Conservation (phyloP, 2,329 filamentous ascomycete genomes). For the Helicocarpus griseus region DNA sequence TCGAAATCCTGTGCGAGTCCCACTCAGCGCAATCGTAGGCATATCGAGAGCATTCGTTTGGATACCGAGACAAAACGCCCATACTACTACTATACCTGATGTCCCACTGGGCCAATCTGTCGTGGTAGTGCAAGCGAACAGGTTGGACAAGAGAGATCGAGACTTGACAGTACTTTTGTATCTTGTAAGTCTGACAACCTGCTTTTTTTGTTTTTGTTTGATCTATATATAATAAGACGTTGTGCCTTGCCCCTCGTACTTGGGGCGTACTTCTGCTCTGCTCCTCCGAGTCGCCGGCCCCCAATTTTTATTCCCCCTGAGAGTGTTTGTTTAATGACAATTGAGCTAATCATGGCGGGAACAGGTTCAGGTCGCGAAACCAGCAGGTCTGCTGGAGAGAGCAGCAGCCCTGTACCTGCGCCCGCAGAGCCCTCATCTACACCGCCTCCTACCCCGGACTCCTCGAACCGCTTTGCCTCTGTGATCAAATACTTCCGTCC, state of each 20-base stretch:
- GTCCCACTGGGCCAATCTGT: background rate
- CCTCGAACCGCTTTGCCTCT: constrained; percentile 11
- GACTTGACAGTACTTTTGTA: background rate
- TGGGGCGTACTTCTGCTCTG: background rate
- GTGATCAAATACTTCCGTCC: constrained; percentile 14
- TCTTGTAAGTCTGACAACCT: background rate
- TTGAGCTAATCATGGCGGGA: background rate
- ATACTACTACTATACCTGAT: background rate
- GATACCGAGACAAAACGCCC: no score
- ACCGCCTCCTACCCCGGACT: constrained; percentile 2
- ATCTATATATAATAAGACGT: constrained; percentile 2
- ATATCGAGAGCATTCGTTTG: no score
- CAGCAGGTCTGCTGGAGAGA: background rate
- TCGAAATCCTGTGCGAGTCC: background rate
- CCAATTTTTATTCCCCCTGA: background rate
- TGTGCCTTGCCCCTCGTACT: no score
- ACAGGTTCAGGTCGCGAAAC: constrained; percentile 1
- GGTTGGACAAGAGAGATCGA: background rate
- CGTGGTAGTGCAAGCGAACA: background rate
- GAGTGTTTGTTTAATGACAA: background rate
- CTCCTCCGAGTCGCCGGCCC: background rate
- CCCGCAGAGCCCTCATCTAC: background rate
- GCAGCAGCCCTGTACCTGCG: background rate
- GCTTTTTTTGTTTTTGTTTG: background rate
- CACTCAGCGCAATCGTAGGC: no score